phyloP scores from a whole-genome alignment of 345 rosid species.

The Eucalyptus tenuipes region DNA sequence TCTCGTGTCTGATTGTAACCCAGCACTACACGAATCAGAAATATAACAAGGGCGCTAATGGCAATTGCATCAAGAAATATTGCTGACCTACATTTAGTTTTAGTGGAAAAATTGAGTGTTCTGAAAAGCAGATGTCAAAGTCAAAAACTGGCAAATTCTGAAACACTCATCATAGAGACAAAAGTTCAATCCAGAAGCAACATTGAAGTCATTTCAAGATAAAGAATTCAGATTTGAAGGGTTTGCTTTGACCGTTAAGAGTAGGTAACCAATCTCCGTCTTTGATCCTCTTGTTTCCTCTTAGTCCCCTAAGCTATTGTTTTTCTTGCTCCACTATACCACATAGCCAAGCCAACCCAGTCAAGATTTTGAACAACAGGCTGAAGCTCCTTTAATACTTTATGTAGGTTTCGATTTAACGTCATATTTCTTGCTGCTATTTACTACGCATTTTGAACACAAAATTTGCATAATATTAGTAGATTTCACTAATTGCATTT shows the following conservation, averaged over 20 bases:
- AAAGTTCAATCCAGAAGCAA: neutral
- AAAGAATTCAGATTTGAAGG: neutral
- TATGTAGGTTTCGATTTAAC: neutral
- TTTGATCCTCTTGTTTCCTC: neutral
- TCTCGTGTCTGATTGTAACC: slow-evolving; percentile 99
- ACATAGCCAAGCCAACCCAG: neutral
- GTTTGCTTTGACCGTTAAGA: neutral
- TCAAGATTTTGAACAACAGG: neutral
- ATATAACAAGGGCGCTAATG: slow-evolving; percentile 65
- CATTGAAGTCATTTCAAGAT: neutral
- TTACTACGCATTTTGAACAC: neutral
- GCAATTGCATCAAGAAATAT: slow-evolving; percentile 82
- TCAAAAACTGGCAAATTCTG: neutral
- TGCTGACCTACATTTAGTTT: slow-evolving; percentile 51
- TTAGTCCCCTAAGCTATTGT: neutral
- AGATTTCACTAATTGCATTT: neutral
- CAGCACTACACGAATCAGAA: slow-evolving; percentile 71
- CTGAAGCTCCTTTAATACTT: neutral
- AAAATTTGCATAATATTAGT: neutral
- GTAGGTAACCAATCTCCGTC: neutral
- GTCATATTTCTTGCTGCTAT: neutral
- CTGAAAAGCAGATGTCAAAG: neutral
- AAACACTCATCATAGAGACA: neutral
- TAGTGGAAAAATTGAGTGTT: neutral
- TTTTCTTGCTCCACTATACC: neutral